These are phyloP conservation scores for Cadophora sp. DNA, from an alignment of 2,329 filamentous ascomycete species.

Conservation along the genomic window DNA sequence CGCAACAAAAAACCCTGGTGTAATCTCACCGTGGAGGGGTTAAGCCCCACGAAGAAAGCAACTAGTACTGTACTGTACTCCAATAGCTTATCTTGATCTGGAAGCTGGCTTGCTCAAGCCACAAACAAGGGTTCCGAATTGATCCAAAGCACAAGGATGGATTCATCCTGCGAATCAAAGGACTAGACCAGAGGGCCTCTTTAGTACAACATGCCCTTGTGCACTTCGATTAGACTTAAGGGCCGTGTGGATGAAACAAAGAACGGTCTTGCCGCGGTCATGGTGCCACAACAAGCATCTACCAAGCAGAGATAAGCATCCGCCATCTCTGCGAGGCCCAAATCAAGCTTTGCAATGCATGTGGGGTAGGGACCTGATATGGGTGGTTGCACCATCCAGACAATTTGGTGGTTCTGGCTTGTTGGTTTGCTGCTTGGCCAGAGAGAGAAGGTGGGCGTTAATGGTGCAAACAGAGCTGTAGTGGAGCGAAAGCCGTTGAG, in stretches of 20 bases:
- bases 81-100: background rate
- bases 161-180: conserved; percentile 9
- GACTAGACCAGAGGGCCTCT: background rate
- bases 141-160: background rate
- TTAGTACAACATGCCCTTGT: background rate
- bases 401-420: no score
- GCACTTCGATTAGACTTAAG: background rate
- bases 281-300: conserved; percentile 17
- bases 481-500: background rate
- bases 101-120: background rate
- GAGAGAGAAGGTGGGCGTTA: conserved; percentile 7
- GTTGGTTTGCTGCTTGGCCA: conserved; percentile 6
- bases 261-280: conserved; percentile 11
- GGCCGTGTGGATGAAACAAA: background rate
- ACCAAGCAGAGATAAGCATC: conserved; percentile 22
- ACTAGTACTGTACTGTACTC: background rate
- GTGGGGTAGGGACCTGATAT: background rate
- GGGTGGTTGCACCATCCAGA: no score
- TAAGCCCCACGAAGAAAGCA: no score
- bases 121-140: background rate
- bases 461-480: conserved; percentile 1
- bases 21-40: no score
- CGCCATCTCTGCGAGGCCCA: conserved; percentile 5
- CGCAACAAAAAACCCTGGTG: no score
- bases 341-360: conserved; percentile 19